These are phyloP conservation scores for Corynascus novoguineensis DNA, from an alignment of 495 filamentous ascomycete species.

Conservation along the genomic window DNA sequence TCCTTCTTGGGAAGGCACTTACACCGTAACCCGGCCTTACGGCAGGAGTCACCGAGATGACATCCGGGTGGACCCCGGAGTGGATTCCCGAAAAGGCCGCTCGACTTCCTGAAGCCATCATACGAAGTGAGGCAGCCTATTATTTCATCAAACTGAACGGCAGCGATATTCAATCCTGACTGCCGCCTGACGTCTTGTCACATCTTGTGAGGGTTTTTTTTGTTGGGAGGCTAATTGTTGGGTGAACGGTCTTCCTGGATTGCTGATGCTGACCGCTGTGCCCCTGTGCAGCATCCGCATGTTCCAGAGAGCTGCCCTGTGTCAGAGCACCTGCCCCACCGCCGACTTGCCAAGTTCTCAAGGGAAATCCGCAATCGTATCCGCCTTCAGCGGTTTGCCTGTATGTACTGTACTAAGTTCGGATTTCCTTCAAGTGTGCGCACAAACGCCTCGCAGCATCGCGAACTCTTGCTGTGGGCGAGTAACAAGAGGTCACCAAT, in stretches of 20 bases:
- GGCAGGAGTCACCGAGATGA: slow-evolving; percentile 21
- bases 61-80: slow-evolving; percentile 12
- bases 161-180: not conserved
- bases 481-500: not conserved
- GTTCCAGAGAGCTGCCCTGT: not conserved
- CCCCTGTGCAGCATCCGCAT: slow-evolving; percentile 2
- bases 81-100: slow-evolving; percentile 3
- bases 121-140: too few species aligned
- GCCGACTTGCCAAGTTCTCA: not conserved
- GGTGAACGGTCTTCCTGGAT: not conserved
- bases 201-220: not conserved
- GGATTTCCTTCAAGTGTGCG: not conserved
- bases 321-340: not conserved
- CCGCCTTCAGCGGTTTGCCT: not conserved
- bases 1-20: slow-evolving; percentile 10
- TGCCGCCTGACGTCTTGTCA: not conserved
- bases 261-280: slow-evolving; percentile 14
- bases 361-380: too few species aligned
- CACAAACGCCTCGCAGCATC: too few species aligned
- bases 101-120: not conserved
- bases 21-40: slow-evolving; percentile 3
- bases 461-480: too few species aligned
- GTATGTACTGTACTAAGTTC: not conserved
- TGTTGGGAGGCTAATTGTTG: slow-evolving; percentile 8
- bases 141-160: slow-evolving; percentile 6